A percentile compares a stretch with the other conserved stretches of the same genome.
Conservation (phyloP, 1,139 yeast genomes). For the Starmera stellimalicola region DNA sequence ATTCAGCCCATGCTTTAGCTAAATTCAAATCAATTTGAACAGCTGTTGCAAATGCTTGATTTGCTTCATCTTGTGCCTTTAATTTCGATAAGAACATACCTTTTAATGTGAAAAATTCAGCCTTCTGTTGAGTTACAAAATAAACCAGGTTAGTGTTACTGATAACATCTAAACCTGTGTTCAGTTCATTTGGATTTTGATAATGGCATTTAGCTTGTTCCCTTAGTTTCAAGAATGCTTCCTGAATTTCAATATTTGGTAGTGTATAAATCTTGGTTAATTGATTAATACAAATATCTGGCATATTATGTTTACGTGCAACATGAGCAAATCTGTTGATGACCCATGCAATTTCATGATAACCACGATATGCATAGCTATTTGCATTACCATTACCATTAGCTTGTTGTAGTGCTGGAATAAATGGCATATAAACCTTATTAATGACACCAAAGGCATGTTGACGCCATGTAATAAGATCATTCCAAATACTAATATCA, state of each 20-base stretch:
- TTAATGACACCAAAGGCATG: constrained; percentile 97
- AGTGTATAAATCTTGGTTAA: constrained; percentile 87
- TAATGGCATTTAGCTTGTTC: constrained; percentile 98
- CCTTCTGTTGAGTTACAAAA: constrained; percentile 95
- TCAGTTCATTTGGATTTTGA: constrained; percentile 76
- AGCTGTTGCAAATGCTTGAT: constrained; percentile 95
- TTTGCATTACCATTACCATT: constrained; percentile 65
- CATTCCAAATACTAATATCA: constrained; percentile 96
- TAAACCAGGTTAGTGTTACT: constrained; percentile 93
- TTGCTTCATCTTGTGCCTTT: constrained; percentile 87
- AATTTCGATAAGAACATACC: constrained; percentile 95
- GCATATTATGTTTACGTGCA: constrained; percentile 93
- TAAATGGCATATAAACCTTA: constrained; percentile 86
- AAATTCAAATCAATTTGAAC: constrained; percentile 89
- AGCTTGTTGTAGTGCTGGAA: constrained; percentile 75
- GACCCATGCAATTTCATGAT: constrained; percentile 99
- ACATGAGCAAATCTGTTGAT: constrained; percentile 97
- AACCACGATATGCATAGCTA: constrained; percentile 93
- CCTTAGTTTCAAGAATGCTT: constrained; percentile 87
- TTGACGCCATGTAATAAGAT: constrained; percentile 95
- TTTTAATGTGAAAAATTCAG: constrained; percentile 92
- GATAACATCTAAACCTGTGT: constrained; percentile 93
- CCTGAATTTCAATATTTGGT: constrained; percentile 97
- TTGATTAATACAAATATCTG: constrained; percentile 92
- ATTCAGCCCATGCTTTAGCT: constrained; percentile 99